These are phyloP conservation scores for Sicyos edulis DNA, from an alignment of 306 rosid species.

Conservation along the genomic window DNA sequence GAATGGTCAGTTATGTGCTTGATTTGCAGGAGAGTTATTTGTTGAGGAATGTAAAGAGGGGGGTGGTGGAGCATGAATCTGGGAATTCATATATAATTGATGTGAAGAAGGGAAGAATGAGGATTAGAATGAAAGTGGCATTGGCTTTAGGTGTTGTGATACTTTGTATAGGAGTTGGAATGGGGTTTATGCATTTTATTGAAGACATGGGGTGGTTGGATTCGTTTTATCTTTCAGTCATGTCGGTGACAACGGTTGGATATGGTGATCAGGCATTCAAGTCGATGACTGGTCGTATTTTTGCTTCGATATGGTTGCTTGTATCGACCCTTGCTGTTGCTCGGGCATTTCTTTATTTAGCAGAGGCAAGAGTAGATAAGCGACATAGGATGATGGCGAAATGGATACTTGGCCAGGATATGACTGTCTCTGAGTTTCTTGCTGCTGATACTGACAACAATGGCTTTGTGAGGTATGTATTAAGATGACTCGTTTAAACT, in stretches of 20 bases:
- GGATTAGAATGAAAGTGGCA: conserved; percentile 94
- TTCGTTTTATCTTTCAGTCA: conserved; percentile 88
- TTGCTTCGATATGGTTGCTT: conserved; percentile 91
- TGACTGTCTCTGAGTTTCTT: conserved; percentile 88
- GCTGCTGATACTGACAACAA: conserved; percentile 93
- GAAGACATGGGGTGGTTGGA: conserved; percentile 85
- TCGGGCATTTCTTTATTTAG: conserved; percentile 79
- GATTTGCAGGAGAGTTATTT: conserved; percentile 85
- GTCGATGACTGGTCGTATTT: conserved; percentile 69
- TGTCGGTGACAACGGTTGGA: conserved; percentile 96
- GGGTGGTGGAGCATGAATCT: conserved; percentile 37
- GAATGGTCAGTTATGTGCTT: conserved; percentile 87
- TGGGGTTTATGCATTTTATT: conserved; percentile 68
- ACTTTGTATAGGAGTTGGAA: conserved; percentile 82
- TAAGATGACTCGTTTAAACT: background rate
- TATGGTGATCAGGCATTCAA: conserved; percentile 79
- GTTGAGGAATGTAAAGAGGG: conserved; percentile 47
- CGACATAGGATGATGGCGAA: conserved; percentile 89
- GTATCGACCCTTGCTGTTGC: conserved; percentile 92
- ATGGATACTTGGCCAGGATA: conserved; percentile 95
- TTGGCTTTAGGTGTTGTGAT: conserved; percentile 88
- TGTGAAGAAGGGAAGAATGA: conserved; percentile 96
- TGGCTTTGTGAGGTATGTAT: conserved; percentile 79
- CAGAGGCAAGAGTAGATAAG: conserved; percentile 96
- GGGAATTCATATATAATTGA: conserved; percentile 61